Conservation (phyloP, 345 rosid species). For the Pistacia vera region DNA sequence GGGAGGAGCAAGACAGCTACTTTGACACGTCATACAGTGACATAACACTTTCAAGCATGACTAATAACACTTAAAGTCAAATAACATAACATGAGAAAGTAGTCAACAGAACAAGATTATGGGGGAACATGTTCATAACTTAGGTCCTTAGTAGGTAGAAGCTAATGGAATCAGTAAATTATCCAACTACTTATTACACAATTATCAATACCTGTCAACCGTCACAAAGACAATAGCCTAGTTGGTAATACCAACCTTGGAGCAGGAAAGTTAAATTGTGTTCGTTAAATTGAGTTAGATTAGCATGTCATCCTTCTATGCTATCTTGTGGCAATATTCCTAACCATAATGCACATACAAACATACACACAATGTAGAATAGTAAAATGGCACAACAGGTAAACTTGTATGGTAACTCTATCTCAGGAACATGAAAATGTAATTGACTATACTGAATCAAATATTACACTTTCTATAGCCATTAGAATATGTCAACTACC, state of each 20-base stretch:
- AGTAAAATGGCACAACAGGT: too few relatives aligned
- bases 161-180: neutral
- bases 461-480: neutral
- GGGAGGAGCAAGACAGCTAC: neutral
- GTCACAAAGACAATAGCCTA: too few relatives aligned
- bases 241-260: neutral
- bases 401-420: too few relatives aligned
- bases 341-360: neutral
- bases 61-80: neutral
- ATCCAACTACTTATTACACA: neutral
- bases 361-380: too few relatives aligned
- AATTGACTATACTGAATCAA: neutral
- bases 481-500: slow-evolving; percentile 40
- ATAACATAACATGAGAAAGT: neutral
- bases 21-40: neutral
- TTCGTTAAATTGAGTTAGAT: neutral
- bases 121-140: neutral
- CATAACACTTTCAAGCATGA: neutral
- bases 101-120: neutral
- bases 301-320: neutral
- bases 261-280: neutral
- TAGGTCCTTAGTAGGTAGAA: neutral
- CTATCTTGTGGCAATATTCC: neutral
- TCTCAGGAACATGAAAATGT: neutral
- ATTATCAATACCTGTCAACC: too few relatives aligned